Percentiles rank a stretch among this genome's conserved stretches.
Evolutionary conservation across 768 basidiomycete species (phyloP).

Genomic region (Hypsizygus marmoreus): DNA sequence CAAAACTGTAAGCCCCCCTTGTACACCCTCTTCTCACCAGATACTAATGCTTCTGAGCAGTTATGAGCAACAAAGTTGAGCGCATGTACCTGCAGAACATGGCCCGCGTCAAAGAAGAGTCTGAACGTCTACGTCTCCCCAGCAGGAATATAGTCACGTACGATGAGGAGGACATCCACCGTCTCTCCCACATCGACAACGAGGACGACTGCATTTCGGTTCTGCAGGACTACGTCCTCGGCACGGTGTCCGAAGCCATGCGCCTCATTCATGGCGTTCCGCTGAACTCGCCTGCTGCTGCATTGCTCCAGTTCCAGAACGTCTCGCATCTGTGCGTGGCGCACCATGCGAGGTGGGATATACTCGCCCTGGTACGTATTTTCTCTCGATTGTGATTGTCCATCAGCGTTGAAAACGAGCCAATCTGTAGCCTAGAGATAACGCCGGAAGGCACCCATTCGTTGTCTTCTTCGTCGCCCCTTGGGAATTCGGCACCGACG

Average conservation of each 20-base stretch:
- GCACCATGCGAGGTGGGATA: neutral
- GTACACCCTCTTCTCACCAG: no score
- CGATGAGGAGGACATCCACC: neutral
- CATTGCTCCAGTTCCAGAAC: no score
- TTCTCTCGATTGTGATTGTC: neutral
- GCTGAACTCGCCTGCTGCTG: no score
- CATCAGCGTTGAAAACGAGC: neutral
- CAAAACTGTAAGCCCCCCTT: no score
- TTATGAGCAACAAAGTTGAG: neutral
- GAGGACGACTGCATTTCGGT: neutral
- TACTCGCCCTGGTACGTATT: neutral
- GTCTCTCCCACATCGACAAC: neutral
- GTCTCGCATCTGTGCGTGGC: neutral
- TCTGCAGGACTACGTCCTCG: neutral
- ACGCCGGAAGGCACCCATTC: no score
- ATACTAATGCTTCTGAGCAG: no score
- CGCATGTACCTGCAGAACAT: neutral
- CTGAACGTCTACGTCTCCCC: neutral
- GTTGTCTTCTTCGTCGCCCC: no score
- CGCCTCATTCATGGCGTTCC: no score
- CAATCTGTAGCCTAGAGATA: no score
- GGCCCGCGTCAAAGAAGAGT: neutral
- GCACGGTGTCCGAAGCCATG: neutral
- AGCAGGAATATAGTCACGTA: neutral
- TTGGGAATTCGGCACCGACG: no score